These are phyloP conservation scores for Artemisia annua DNA, from an alignment of 129 eudicot species.

Conservation along the genomic window DNA sequence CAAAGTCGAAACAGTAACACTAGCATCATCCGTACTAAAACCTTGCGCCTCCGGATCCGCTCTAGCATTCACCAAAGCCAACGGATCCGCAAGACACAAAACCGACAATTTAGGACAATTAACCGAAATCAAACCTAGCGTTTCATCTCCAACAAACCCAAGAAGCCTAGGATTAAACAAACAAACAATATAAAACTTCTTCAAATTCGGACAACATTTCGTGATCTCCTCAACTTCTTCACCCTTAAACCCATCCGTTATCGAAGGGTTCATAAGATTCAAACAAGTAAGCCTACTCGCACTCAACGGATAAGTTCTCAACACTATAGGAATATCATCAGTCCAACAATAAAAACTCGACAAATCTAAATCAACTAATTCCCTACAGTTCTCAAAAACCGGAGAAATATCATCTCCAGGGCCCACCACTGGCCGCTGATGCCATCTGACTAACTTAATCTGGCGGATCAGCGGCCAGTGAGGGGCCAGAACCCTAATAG, in stretches of 20 bases:
- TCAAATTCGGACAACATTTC: constrained; percentile 59
- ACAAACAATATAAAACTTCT: constrained; percentile 52
- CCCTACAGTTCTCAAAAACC: constrained; percentile 31
- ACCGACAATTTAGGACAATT: constrained; percentile 59
- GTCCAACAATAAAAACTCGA: constrained; percentile 84
- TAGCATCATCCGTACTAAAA: constrained; percentile 51
- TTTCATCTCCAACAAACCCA: constrained; percentile 71
- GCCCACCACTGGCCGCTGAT: constrained; percentile 61
- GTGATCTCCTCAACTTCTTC: constrained; percentile 59
- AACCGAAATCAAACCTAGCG: constrained; percentile 35
- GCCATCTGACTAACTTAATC: constrained; percentile 89
- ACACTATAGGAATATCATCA: constrained; percentile 65
- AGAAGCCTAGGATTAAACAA: constrained; percentile 76
- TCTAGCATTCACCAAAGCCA: constrained; percentile 42
- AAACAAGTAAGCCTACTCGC: constrained; percentile 40
- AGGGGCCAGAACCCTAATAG: constrained; percentile 47
- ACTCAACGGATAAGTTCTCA: constrained; percentile 31
- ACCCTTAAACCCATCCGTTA: constrained; percentile 77
- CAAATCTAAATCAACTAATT: constrained; percentile 42
- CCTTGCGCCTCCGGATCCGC: constrained; percentile 43
- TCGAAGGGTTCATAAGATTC: constrained; percentile 62
- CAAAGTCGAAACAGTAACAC: constrained; percentile 42
- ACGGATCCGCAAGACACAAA: constrained; percentile 68
- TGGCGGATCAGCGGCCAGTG: constrained; percentile 40
- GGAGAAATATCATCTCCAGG: constrained; percentile 55